Evolutionary conservation across 768 basidiomycete genomes (phyloP).

Genomic region (Filobasidium floriforme): DNA sequence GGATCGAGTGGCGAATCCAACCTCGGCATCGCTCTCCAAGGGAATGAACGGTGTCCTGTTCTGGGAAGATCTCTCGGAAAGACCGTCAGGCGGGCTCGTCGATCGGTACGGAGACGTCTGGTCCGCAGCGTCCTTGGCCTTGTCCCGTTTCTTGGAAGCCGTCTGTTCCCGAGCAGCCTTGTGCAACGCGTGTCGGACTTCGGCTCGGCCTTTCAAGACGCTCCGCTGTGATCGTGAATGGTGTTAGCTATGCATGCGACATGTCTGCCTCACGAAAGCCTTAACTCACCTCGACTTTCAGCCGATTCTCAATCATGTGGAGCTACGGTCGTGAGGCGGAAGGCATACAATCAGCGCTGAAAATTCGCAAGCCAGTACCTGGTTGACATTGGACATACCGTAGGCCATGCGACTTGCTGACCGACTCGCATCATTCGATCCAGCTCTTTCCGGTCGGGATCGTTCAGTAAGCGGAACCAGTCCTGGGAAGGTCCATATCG

Average conservation of each 20-base stretch:
- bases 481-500: conserved; percentile 50
- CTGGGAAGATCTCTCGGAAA: neutral
- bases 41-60: conserved; percentile 53
- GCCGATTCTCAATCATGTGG: conserved; percentile 90
- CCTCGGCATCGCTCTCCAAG: conserved; percentile 72
- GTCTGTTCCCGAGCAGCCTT: conserved; percentile 32
- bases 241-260: conserved; percentile 21
- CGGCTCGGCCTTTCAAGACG: conserved; percentile 68
- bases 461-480: conserved; percentile 73
- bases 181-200: conserved; percentile 55
- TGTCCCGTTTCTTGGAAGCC: conserved; percentile 24
- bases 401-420: conserved; percentile 91
- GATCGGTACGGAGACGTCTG: conserved; percentile 26
- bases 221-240: conserved; percentile 62
- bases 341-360: neutral
- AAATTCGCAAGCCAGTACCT: neutral
- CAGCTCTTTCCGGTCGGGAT: conserved; percentile 72
- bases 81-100: neutral
- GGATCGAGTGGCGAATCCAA: conserved; percentile 57
- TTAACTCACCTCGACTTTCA: conserved; percentile 44
- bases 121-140: conserved; percentile 24
- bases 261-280: too few species aligned
- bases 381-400: conserved; percentile 51
- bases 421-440: conserved; percentile 81
- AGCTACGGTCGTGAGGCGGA: conserved; percentile 50